Conservation (phyloP, 345 rosid species). For the Barbarea vulgaris region DNA sequence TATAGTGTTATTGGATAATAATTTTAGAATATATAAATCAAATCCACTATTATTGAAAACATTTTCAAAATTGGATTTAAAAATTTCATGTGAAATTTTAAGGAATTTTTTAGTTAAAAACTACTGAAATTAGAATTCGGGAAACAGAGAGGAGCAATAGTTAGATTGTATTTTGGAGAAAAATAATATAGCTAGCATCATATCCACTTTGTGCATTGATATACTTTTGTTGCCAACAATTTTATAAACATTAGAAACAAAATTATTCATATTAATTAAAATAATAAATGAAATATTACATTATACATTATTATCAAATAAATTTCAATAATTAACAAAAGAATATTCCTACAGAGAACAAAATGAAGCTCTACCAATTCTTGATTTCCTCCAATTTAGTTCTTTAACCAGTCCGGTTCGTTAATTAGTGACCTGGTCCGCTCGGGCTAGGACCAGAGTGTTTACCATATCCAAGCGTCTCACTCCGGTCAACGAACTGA, state of each 20-base stretch:
- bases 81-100: too few relatives aligned
- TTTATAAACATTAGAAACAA: background rate
- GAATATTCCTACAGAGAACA: background rate
- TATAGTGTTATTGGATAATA: too few relatives aligned
- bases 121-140: too few relatives aligned
- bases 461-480: constrained; percentile 41
- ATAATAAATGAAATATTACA: background rate
- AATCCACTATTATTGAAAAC: too few relatives aligned
- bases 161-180: background rate
- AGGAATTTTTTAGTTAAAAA: too few relatives aligned
- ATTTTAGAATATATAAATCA: too few relatives aligned
- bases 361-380: background rate
- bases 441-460: constrained; percentile 41
- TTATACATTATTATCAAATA: background rate
- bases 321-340: background rate
- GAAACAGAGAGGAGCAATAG: background rate
- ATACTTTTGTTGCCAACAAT: background rate
- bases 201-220: background rate
- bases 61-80: too few relatives aligned
- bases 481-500: constrained; percentile 25
- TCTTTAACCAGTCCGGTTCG: background rate
- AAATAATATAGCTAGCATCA: background rate
- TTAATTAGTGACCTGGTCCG: constrained; percentile 43
- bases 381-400: background rate
- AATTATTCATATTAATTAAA: background rate